Percentiles rank a stretch among this genome's conserved stretches.
These are phyloP conservation scores for Populus alba DNA, from an alignment of 345 rosid species.

Conservation along the genomic window DNA sequence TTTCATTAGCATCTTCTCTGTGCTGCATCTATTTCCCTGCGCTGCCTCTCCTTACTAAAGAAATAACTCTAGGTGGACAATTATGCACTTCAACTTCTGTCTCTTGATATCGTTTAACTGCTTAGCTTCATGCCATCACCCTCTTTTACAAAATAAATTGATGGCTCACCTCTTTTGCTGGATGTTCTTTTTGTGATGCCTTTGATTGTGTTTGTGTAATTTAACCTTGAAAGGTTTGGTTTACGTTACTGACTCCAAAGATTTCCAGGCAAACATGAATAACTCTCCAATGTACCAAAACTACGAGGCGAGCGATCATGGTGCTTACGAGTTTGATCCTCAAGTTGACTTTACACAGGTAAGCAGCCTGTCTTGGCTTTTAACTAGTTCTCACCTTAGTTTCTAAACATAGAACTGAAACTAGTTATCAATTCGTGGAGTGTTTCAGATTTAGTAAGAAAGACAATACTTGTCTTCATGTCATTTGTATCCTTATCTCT, in stretches of 20 bases:
- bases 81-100: conserved; percentile 2
- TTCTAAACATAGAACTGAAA: background rate
- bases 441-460: background rate
- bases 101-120: background rate
- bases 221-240: background rate
- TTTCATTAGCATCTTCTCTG: conserved; percentile 1
- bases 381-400: background rate
- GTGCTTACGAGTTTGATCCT: conserved; percentile 42
- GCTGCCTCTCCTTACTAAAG: background rate
- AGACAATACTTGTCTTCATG: background rate
- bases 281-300: conserved; percentile 21
- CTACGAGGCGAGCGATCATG: conserved; percentile 36
- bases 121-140: background rate
- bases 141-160: background rate
- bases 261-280: conserved; percentile 29
- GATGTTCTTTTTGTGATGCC: background rate
- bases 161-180: background rate
- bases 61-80: conserved; percentile 9
- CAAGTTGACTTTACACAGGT: conserved; percentile 48
- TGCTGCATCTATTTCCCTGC: background rate
- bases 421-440: background rate
- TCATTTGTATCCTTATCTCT: background rate
- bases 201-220: background rate
- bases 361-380: conserved; percentile 2
- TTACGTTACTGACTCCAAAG: background rate